Base-by-base conservation (phyloP, 441 rosid species). In the Mallotus japonicus region DNA sequence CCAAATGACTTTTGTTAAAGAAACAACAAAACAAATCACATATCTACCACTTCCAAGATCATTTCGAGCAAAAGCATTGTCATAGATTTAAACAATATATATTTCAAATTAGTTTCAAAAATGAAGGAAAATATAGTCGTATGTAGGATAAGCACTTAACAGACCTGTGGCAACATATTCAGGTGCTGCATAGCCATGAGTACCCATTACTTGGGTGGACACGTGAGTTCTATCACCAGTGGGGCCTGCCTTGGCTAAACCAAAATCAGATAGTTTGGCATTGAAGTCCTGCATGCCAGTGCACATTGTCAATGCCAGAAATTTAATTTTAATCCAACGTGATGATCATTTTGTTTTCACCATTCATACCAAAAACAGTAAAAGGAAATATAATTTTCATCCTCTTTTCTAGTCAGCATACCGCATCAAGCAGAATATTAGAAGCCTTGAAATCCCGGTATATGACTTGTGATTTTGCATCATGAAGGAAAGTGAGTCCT, bases 241-340 rank as follows among this genome's bases (percentile, higher is more conserved):
- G 50, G 98, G 98, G 42, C 96, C 98, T 68, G 90, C 98, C 81
- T 90, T 94, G 69, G 98, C 98, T 78, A 94, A 82, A 32, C 98
- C 98, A 66, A 94, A 94, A 85, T 94, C 98, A 32, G 97, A 94
- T 71, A 94, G 97, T 81, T 94, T 94, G 55, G 98, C 96, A 78
- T 85, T 92, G 86, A 91, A 90, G 76, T 86, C 89, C 97, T 93
- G 84, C 80, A 81, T 54, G 37, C 61, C 66, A 55, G 65, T 37
- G 53, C 46, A 76, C 46, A 76, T 70, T 40, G 65, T 73, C 60
- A 81, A 34, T 13, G 56, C 67, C 62, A 63, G 37, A 50, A 68
- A 58, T 28, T 12, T 47, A 1, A 68, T 9, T 42, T 65, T 49
- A 61, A 54, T 58, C 59, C 14, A 13, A 58, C 9, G 49, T 16